phyloP scores from a whole-genome alignment of 2,329 filamentous ascomycete species.

The Pestalotiopsis sp. region DNA sequence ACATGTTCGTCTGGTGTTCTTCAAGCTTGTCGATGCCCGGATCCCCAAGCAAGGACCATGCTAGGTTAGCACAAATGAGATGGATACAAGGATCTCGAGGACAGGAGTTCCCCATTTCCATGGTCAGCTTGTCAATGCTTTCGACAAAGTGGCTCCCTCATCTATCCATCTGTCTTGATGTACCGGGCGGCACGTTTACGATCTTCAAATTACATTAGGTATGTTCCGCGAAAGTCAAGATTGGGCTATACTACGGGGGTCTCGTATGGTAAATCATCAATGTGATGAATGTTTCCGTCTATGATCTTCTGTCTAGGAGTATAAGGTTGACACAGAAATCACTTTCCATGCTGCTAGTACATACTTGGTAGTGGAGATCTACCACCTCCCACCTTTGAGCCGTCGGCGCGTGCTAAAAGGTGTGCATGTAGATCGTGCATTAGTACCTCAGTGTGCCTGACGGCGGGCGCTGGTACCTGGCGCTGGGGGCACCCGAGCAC shows the following conservation, averaged over 20 bases:
- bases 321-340: neutral
- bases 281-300: neutral
- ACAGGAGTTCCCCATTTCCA: neutral
- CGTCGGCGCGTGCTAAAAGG: neutral
- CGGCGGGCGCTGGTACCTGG: neutral
- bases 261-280: neutral
- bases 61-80: slow-evolving; percentile 14
- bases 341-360: too few species aligned
- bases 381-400: neutral
- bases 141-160: neutral
- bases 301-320: neutral
- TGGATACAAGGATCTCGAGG: slow-evolving; percentile 8
- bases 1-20: slow-evolving; percentile 9
- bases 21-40: slow-evolving; percentile 9
- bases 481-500: neutral
- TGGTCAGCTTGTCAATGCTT: neutral
- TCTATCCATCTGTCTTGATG: neutral
- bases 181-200: neutral
- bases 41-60: slow-evolving; percentile 16
- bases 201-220: neutral
- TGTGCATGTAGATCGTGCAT: neutral
- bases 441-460: neutral
- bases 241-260: neutral
- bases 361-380: too few species aligned
- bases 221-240: neutral